Evolutionary conservation across 306 rosid genomes (phyloP).

Genomic region (Oxytropis ochrocephala): DNA sequence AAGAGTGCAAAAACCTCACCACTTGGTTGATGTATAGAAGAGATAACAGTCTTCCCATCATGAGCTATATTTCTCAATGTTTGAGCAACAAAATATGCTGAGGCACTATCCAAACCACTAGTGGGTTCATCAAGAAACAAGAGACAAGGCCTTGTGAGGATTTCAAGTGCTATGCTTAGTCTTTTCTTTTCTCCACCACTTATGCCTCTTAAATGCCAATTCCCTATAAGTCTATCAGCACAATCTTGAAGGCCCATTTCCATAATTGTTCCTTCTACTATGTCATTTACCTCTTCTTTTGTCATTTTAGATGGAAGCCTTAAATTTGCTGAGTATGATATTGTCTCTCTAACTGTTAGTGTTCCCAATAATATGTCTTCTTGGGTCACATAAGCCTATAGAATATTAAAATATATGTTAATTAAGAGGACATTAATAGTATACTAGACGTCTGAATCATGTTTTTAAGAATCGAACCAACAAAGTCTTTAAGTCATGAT

Average conservation of each 20-base stretch:
- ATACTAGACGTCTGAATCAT: no score
- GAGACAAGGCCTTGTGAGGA: slow-evolving; percentile 68
- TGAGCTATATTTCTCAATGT: slow-evolving; percentile 65
- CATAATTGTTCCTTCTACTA: slow-evolving; percentile 51
- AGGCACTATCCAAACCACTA: slow-evolving; percentile 86
- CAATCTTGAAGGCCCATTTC: slow-evolving; percentile 92
- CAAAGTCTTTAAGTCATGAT: no score
- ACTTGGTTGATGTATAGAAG: slow-evolving; percentile 93
- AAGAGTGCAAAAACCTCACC: slow-evolving; percentile 90
- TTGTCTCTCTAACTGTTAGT: slow-evolving; percentile 76
- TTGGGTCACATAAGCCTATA: slow-evolving; percentile 89
- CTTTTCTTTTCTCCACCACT: slow-evolving; percentile 95
- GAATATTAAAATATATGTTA: not conserved
- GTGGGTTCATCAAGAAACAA: slow-evolving; percentile 97
- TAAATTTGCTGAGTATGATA: slow-evolving; percentile 71
- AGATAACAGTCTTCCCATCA: slow-evolving; percentile 75
- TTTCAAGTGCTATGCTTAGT: slow-evolving; percentile 85
- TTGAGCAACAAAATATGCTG: slow-evolving; percentile 84
- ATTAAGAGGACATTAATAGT: not conserved
- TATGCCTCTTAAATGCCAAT: slow-evolving; percentile 87
- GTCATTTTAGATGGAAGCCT: slow-evolving; percentile 58
- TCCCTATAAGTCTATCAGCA: slow-evolving; percentile 61
- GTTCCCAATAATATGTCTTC: slow-evolving; percentile 82
- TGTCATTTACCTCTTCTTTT: slow-evolving; percentile 52
- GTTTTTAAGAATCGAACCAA: no score